phyloP scores from a whole-genome alignment of 1,284 basidiomycete genomes.

The Phellopilus nigrolimitatus region DNA sequence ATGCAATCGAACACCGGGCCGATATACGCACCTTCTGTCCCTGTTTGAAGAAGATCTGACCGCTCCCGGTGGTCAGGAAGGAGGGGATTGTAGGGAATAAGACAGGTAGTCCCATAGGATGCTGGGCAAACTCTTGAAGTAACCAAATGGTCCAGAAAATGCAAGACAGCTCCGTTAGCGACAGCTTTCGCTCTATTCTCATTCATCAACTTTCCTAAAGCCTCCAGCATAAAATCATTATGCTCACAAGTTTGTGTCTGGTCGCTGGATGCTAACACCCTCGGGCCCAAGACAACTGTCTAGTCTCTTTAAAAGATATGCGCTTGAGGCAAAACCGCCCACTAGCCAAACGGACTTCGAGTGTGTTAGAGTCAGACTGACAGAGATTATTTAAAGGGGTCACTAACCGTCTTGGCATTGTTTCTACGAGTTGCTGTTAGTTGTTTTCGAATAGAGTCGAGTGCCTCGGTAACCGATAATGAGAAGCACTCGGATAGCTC shows the following conservation, averaged over 20 bases:
- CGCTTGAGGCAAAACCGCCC: constrained; percentile 73
- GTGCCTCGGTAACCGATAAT: constrained; percentile 66
- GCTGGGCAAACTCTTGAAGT: too few relatives aligned
- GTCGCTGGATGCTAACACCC: constrained; percentile 58
- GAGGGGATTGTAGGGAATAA: too few relatives aligned
- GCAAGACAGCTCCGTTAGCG: too few relatives aligned
- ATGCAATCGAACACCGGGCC: too few relatives aligned
- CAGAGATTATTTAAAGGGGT: constrained; percentile 6
- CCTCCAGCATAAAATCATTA: too few relatives aligned
- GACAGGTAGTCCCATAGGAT: too few relatives aligned
- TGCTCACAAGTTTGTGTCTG: constrained; percentile 71
- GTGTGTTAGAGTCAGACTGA: neutral
- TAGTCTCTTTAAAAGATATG: constrained; percentile 70
- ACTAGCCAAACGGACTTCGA: constrained; percentile 67
- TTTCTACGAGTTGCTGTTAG: constrained; percentile 57
- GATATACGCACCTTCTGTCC: too few relatives aligned
- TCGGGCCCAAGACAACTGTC: constrained; percentile 55
- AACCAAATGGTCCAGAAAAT: too few relatives aligned
- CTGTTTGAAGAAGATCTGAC: too few relatives aligned
- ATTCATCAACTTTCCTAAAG: too few relatives aligned
- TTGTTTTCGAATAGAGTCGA: constrained; percentile 52
- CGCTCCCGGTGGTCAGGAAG: too few relatives aligned
- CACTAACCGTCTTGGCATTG: constrained; percentile 41
- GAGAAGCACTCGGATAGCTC: constrained; percentile 70
- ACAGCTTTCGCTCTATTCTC: too few relatives aligned